These are phyloP conservation scores for Candolleomyces aberdarensis DNA, from an alignment of 768 basidiomycete genomes.

Conservation along the genomic window DNA sequence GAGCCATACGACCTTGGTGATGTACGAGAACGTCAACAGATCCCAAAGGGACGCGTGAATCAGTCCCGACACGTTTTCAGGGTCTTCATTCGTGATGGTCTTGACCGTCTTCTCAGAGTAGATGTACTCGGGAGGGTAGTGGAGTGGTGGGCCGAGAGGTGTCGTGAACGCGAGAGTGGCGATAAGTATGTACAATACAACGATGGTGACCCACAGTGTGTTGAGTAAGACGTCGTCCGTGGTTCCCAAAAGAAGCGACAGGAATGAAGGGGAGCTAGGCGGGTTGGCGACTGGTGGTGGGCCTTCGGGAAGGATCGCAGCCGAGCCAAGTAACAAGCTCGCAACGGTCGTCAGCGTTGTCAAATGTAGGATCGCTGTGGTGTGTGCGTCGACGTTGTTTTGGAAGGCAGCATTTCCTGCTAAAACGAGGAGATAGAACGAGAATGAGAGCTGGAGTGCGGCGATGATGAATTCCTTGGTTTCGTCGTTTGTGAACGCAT, in stretches of 20 bases:
- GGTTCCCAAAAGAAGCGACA: too few species aligned
- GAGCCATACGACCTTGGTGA: slow-evolving; percentile 82
- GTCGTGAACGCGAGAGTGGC: too few species aligned
- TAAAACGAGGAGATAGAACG: slow-evolving; percentile 57
- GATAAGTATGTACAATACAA: too few species aligned
- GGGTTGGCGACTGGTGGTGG: slow-evolving; percentile 28
- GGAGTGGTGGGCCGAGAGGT: too few species aligned
- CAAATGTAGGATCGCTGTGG: slow-evolving; percentile 58
- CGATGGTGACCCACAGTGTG: too few species aligned
- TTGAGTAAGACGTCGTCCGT: too few species aligned
- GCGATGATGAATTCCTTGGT: slow-evolving; percentile 32
- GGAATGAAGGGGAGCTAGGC: not conserved
- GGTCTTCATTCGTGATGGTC: too few species aligned
- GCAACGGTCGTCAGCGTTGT: slow-evolving; percentile 52
- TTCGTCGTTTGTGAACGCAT: slow-evolving; percentile 37
- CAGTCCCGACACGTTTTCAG: slow-evolving; percentile 65
- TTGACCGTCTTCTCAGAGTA: too few species aligned
- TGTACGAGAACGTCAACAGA: slow-evolving; percentile 76
- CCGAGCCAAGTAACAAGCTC: slow-evolving; percentile 37
- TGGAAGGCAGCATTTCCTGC: slow-evolving; percentile 51
- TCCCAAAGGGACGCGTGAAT: slow-evolving; percentile 56
- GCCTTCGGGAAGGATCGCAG: slow-evolving; percentile 56
- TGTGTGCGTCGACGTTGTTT: slow-evolving; percentile 36
- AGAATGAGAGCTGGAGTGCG: slow-evolving; percentile 47
- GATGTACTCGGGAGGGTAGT: too few species aligned